Percentiles rank a stretch among this genome's conserved stretches.
Conservation (phyloP, 225 moss, liverwort and hornwort genomes). For the Polytrichum commune region DNA sequence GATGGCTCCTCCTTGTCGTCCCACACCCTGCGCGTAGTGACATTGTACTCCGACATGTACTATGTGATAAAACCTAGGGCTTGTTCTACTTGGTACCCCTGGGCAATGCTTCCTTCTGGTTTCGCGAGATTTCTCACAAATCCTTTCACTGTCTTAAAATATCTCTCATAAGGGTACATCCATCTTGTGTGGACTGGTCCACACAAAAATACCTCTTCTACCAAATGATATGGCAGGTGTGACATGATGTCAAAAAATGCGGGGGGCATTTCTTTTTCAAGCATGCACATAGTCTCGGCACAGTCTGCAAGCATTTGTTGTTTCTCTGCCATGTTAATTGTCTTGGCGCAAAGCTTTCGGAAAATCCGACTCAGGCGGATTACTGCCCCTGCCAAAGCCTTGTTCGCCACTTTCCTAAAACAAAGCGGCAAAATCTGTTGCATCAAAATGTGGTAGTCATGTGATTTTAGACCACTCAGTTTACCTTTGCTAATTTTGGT, state of each 20-base stretch:
- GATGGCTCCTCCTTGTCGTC: no score
- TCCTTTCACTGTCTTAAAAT: no score
- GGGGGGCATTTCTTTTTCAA: not conserved
- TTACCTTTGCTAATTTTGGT: no score
- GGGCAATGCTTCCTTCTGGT: not conserved
- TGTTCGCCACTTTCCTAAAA: not conserved
- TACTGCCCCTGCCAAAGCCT: not conserved
- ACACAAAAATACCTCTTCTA: not conserved
- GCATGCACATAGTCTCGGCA: not conserved
- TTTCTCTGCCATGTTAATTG: not conserved
- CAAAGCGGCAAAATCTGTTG: not conserved
- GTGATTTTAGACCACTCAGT: no score
- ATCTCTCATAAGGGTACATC: constrained; percentile 5
- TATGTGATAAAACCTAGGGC: no score
- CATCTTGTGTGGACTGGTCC: not conserved
- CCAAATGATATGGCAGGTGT: no score
- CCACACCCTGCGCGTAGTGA: no score
- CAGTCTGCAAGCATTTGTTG: not conserved
- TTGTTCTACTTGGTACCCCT: not conserved
- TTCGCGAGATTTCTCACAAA: not conserved
- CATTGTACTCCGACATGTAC: not conserved
- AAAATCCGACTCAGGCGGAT: no score
- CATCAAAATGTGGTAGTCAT: no score
- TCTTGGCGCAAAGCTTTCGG: not conserved
- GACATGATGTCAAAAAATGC: not conserved